Percentiles rank a stretch among this genome's conserved stretches.
phyloP scores from a whole-genome alignment of 228 moss, liverwort and hornwort species.

The Sphagnum magellanicum region DNA sequence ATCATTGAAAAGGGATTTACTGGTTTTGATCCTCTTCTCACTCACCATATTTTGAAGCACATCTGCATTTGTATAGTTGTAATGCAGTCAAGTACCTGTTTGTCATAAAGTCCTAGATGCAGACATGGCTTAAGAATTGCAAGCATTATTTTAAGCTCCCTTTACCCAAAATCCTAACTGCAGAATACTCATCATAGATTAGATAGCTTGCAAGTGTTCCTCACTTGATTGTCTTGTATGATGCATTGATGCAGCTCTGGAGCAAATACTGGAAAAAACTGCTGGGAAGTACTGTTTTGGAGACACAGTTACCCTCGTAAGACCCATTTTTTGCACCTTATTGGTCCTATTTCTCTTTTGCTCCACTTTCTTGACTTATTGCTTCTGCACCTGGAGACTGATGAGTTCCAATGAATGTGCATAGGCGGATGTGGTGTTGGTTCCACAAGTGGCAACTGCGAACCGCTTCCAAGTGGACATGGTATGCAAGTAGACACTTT shows the following conservation, averaged over 20 bases:
- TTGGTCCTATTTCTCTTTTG: neutral
- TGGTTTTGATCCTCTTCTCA: slow-evolving; percentile 11
- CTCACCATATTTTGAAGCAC: too few relatives aligned
- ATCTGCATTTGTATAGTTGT: too few relatives aligned
- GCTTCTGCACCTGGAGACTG: neutral
- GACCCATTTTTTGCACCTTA: neutral
- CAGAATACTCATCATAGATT: too few relatives aligned
- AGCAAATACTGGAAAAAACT: slow-evolving; percentile 35
- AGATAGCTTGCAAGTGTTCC: too few relatives aligned
- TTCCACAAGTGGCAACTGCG: slow-evolving; percentile 58
- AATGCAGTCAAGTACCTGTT: too few relatives aligned
- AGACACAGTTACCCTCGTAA: slow-evolving; percentile 75
- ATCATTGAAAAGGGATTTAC: slow-evolving; percentile 46
- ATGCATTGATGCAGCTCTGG: slow-evolving; percentile 39
- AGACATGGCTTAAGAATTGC: too few relatives aligned
- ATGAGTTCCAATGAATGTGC: slow-evolving; percentile 7
- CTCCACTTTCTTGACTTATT: neutral
- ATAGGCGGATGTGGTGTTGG: slow-evolving; percentile 65
- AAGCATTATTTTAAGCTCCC: too few relatives aligned
- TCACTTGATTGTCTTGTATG: neutral
- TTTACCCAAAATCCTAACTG: too few relatives aligned
- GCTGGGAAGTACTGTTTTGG: slow-evolving; percentile 72
- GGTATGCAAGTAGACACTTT: slow-evolving; percentile 23
- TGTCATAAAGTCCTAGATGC: too few relatives aligned
- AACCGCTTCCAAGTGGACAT: slow-evolving; percentile 51